Base-by-base conservation (phyloP, 192 early-diverging fungal species). In the Martensiomyces pterosporus region DNA sequence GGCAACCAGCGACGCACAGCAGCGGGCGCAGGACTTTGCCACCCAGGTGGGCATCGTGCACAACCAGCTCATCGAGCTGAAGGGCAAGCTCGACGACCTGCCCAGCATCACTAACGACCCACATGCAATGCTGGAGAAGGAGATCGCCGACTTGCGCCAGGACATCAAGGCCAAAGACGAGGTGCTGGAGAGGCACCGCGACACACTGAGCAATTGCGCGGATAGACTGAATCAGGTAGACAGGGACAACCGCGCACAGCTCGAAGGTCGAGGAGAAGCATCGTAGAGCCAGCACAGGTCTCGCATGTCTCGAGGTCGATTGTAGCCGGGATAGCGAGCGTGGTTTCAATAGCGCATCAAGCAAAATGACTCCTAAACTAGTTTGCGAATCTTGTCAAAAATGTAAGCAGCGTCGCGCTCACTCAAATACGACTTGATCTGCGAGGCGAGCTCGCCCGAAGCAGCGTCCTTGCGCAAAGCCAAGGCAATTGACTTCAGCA, bases 1-100 rank as follows among this genome's bases (percentile, higher is more conserved):
- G 14, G n/a, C 45, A 0, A 8, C 49, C 12, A 55, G 40, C 6
- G 64, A 60, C 25, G 69, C 69, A 0, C 62, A 73, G 41, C 69
- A 65, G n/a, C 44, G 69, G n/a, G 69, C 69, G 0, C 62, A 73
- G 16, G 69, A 52, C 19, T 73, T 73, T 24, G 34, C 45, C 4
- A 16, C 21, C 18, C 53, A 60, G 19, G 62, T 65, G 7, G 17
- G 36, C 4, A 1, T 33, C 0, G 54, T 65, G 14, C 57, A 61
- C 35, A 40, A 13, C 17, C 62, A 57, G 27, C 41, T 73, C n/a
- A 37, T 48, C 3, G 69, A 73, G 23, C 15, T 73, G 4, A 64
- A 65, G 8, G 7, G 29, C 3, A 53, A 40, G n/a, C 18, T 54
- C 2, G 68, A 64, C 26, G 51, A 56, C 21, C 39, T 26, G 2